phyloP scores from a whole-genome alignment of 768 basidiomycete genomes.

The Boletellus sp. region DNA sequence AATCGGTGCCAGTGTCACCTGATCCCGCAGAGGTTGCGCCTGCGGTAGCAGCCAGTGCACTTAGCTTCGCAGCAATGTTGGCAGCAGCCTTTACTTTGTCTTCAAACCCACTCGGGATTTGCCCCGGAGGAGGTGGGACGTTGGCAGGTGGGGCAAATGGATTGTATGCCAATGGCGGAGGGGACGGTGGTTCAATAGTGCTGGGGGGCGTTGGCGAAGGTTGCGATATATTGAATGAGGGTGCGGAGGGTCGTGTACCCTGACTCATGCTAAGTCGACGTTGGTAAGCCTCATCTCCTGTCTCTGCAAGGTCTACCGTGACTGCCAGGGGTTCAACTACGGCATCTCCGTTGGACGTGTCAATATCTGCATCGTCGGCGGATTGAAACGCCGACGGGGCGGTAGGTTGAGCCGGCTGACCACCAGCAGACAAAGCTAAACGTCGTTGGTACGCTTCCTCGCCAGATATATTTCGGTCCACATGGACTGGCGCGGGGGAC shows the following conservation, averaged over 20 bases:
- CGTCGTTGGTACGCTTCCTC: constrained; percentile 79
- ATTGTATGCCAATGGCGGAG: constrained; percentile 60
- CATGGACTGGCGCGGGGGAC: constrained; percentile 34
- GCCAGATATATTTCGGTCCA: constrained; percentile 54
- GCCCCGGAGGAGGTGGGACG: constrained; percentile 56
- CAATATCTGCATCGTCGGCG: constrained; percentile 20
- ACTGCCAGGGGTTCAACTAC: not conserved
- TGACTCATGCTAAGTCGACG: constrained; percentile 58
- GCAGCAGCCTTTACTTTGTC: constrained; percentile 75
- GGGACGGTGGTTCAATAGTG: constrained; percentile 34
- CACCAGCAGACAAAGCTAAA: constrained; percentile 57
- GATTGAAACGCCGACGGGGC: constrained; percentile 23
- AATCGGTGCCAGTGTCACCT: constrained; percentile 20
- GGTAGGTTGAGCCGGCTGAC: constrained; percentile 15
- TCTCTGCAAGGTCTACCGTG: constrained; percentile 31
- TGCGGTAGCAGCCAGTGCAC: constrained; percentile 45
- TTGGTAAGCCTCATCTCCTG: constrained; percentile 69
- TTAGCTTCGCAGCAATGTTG: constrained; percentile 74
- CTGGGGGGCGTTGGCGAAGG: constrained; percentile 21
- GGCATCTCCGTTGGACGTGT: constrained; percentile 2
- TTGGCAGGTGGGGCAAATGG: constrained; percentile 64
- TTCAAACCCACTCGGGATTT: constrained; percentile 45
- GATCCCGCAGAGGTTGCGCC: constrained; percentile 22
- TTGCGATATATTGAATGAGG: constrained; percentile 26
- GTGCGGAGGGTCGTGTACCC: constrained; percentile 28